Conservation (phyloP, 345 rosid genomes). For the Euphorbia peplus region DNA sequence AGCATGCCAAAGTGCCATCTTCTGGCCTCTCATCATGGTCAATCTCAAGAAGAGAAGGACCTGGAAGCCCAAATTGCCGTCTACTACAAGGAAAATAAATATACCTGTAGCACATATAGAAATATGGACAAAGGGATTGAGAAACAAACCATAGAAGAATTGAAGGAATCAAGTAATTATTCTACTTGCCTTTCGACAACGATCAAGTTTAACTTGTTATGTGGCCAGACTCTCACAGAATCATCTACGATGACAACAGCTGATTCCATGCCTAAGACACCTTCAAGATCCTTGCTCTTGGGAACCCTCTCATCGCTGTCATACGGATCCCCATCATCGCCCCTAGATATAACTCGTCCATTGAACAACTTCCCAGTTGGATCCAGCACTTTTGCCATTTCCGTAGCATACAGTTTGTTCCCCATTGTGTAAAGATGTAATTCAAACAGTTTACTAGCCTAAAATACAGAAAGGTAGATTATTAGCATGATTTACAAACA, state of each 20-base stretch:
- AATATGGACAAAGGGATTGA: background rate
- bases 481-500: conserved; percentile 8
- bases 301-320: conserved; percentile 92
- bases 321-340: conserved; percentile 81
- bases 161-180: background rate
- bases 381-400: conserved; percentile 99
- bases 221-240: conserved; percentile 98
- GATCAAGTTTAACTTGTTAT: conserved; percentile 80
- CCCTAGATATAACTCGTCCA: conserved; percentile 95
- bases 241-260: conserved; percentile 92
- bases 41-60: conserved; percentile 97
- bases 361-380: conserved; percentile 78
- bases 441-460: conserved; percentile 91
- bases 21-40: conserved; percentile 96
- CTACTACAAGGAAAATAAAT: conserved; percentile 96
- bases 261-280: conserved; percentile 98
- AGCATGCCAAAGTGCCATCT: conserved; percentile 93
- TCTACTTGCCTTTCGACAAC: conserved; percentile 78
- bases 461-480: conserved; percentile 24
- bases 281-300: conserved; percentile 96
- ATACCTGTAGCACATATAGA: conserved; percentile 52
- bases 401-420: conserved; percentile 95
- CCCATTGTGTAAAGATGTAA: conserved; percentile 99
- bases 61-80: conserved; percentile 92
- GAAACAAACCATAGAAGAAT: background rate